Conservation (phyloP, 768 basidiomycete species). For the Suillus hirtellus region DNA sequence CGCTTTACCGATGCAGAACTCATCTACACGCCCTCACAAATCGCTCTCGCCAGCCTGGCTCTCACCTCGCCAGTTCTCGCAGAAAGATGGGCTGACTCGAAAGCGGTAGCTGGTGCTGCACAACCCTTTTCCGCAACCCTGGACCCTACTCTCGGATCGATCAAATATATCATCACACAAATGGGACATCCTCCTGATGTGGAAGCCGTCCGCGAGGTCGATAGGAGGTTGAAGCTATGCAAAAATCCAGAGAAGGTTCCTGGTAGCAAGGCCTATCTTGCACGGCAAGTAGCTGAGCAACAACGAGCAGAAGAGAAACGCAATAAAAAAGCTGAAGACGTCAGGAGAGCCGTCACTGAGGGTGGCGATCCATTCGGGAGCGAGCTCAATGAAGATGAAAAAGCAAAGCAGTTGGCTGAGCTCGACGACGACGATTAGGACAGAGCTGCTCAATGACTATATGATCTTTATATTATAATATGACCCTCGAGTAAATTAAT, state of each 20-base stretch:
- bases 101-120: constrained; percentile 23
- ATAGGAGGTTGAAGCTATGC: constrained; percentile 82
- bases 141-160: constrained; percentile 38
- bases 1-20: constrained; percentile 91
- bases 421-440: constrained; percentile 54
- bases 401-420: constrained; percentile 30
- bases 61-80: constrained; percentile 63
- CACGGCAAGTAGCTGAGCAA: constrained; percentile 72
- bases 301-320: constrained; percentile 69
- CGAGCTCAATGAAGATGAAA: constrained; percentile 41
- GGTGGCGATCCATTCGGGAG: constrained; percentile 74
- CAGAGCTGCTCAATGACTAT: constrained; percentile 3
- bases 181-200: constrained; percentile 69
- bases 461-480: constrained; percentile 17
- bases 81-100: constrained; percentile 57
- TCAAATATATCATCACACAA: constrained; percentile 55
- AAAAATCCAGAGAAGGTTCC: constrained; percentile 96
- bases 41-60: constrained; percentile 79
- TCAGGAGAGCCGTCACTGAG: constrained; percentile 41
- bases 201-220: constrained; percentile 85
- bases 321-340: constrained; percentile 55
- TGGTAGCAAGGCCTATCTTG: constrained; percentile 81
- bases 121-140: constrained; percentile 23
- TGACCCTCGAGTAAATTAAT: constrained; percentile 19
- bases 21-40: constrained; percentile 90